phyloP scores from a whole-genome alignment of 805 yeast species.

The Candida bentonensis region DNA sequence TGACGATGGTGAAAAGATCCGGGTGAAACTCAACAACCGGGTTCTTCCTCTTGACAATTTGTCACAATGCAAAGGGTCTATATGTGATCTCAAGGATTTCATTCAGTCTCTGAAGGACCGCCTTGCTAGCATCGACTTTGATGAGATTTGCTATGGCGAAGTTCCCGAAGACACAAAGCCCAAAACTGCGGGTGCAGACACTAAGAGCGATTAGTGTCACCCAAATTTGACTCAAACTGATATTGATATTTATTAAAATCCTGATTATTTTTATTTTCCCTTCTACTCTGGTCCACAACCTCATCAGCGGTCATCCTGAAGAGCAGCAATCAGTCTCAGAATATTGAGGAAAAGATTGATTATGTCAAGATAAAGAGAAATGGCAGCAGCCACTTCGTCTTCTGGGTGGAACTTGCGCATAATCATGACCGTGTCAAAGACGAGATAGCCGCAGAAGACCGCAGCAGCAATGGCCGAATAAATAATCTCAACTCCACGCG shows the following conservation, averaged over 20 bases:
- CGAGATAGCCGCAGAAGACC: conserved; percentile 54
- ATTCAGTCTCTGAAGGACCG: conserved; percentile 17
- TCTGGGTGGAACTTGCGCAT: conserved; percentile 66
- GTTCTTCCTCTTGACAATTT: conserved; percentile 25
- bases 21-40: conserved; percentile 25
- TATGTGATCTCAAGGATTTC: conserved; percentile 18
- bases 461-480: conserved; percentile 66
- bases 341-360: conserved; percentile 69
- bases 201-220: too few species aligned
- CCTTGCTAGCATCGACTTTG: conserved; percentile 16
- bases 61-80: background rate
- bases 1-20: conserved; percentile 15
- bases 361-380: conserved; percentile 66
- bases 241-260: too few species aligned
- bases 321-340: conserved; percentile 38
- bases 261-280: too few species aligned
- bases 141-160: conserved; percentile 15
- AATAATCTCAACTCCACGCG: conserved; percentile 42
- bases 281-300: too few species aligned
- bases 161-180: conserved; percentile 7
- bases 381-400: conserved; percentile 73
- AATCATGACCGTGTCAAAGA: conserved; percentile 71
- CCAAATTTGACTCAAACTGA: too few species aligned
- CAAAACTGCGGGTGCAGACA: too few species aligned
- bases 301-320: background rate